Base-by-base conservation (phyloP, 208 protist species). In the Acanthamoeba culbertsoni region DNA sequence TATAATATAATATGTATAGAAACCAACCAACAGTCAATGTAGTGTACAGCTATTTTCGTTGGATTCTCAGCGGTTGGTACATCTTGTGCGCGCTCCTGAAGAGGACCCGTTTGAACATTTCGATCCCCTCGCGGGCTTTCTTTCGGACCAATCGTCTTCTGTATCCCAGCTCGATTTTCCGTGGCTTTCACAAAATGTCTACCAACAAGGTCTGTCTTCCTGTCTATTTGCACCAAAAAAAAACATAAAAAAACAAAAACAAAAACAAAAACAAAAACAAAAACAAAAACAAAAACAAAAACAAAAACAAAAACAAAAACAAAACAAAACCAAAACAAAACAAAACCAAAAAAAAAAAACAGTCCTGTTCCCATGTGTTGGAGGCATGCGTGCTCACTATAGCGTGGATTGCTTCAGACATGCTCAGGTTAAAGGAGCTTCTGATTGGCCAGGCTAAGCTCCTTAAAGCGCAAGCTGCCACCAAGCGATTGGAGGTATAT, bases 21-120 rank as follows among this genome's bases (percentile, higher is more conserved):
- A n/a, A 31, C 16, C 65, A 48, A 0, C 12, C 65, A 20, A 46
- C 2, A 46, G 16, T 42, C 20, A 77, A 18, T 42, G 16, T 18
- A 77, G 65, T 8, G 65, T 43, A 7, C 65, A 77, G 65, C 40
- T 77, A 12, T 77, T 77, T n/a, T 46, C 65, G 31, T 43, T 77
- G 65, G 65, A 77, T n/a, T 77, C 65, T 10, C 65, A 77, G 12
- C 65, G 65, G 20, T n/a, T 77, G 33, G 65, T 77, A 5, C 65
- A 77, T n/a, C 26, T 77, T 14, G n/a, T 77, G 35, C 65, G 65
- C 14, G 65, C 65, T 28, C 65, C 65, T 0, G 65, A 77, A 20
- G 65, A 77, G 65, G 65, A 77, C 40, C 65, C 65, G 18, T 77
- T 77, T n/a, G 65, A 77, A 37, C 65, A 77, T 18, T 77, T 77